Percentiles rank a stretch among this genome's conserved stretches.
phyloP scores from a whole-genome alignment of 352 stramenopile species.

The Pelagophyceae sp. region DNA sequence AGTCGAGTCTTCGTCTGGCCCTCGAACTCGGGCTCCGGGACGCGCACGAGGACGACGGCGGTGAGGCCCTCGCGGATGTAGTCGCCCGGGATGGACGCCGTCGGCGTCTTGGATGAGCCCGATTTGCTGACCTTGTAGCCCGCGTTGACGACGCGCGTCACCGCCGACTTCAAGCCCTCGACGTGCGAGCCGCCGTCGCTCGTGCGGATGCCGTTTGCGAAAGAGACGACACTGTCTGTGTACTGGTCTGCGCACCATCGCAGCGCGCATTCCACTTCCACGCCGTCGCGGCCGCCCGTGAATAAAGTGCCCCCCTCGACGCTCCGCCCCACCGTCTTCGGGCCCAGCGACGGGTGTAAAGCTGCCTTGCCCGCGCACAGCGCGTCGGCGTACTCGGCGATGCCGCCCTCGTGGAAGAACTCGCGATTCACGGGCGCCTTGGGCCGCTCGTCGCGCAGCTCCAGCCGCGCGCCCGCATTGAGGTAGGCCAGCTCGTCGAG shows the following conservation, averaged over 20 bases:
- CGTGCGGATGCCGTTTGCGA: slow-evolving; percentile 69
- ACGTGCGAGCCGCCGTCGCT: slow-evolving; percentile 65
- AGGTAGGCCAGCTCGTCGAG: slow-evolving; percentile 73
- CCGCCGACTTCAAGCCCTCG: slow-evolving; percentile 58
- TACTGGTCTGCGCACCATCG: slow-evolving; percentile 62
- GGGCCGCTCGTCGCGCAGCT: slow-evolving; percentile 50
- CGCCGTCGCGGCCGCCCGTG: slow-evolving; percentile 28
- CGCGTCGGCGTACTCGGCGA: slow-evolving; percentile 56
- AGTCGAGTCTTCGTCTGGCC: slow-evolving; percentile 68
- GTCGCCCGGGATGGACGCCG: slow-evolving; percentile 48
- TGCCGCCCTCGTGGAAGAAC: slow-evolving; percentile 61
- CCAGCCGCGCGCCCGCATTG: slow-evolving; percentile 59
- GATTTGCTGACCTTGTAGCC: slow-evolving; percentile 49
- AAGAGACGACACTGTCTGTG: slow-evolving; percentile 58
- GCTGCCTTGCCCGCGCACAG: slow-evolving; percentile 55
- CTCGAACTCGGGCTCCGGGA: slow-evolving; percentile 69
- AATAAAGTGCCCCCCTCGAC: slow-evolving; percentile 17
- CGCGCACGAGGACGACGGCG: slow-evolving; percentile 55
- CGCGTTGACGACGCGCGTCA: slow-evolving; percentile 58
- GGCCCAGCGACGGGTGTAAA: slow-evolving; percentile 31
- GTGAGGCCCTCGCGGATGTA: slow-evolving; percentile 58
- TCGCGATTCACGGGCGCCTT: slow-evolving; percentile 33
- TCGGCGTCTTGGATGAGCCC: slow-evolving; percentile 45
- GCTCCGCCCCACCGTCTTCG: not conserved
- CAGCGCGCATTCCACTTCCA: slow-evolving; percentile 56